Base-by-base conservation (phyloP, 768 basidiomycete genomes). In the Trichaptum fuscoviolaceum region DNA sequence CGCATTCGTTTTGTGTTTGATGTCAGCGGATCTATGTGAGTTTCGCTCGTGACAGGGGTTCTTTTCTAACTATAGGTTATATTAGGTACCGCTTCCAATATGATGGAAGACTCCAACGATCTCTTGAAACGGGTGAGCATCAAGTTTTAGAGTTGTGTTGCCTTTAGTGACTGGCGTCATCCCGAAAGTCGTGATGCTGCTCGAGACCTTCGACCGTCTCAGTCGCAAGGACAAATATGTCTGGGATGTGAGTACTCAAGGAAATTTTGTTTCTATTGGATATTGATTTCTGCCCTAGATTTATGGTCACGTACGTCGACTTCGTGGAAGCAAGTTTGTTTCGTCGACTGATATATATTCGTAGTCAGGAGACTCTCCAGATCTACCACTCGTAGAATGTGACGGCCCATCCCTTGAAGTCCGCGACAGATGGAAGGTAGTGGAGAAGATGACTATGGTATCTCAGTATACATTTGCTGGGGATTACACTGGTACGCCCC, bases 41-140 rank as follows among this genome's bases (percentile, higher is more conserved):
- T 9, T n/a, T 27, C 62, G 8, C 34, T 58, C 57, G 17, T 52
- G 42, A 4, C 3, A 23, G 7, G 34, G 12, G 12, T 17, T 61
- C 34, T 52, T 15, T 52, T 52, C 15, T 52, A 52, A 20, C 20
- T 15, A 2, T 52, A 52, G 20, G 27, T 15, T 15, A n/a, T 30
- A 63, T 42, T 65, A 87, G 85, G 84, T 89, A 88, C 72, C 87
- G 88, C 5, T 90, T 90, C 78, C 88, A 90, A 67, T 87, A 88
- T 65, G 88, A 90, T 72, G 87, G 87, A 6, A 84, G 88, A 1
- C 71, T 90, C 69, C 80, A 85, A 69, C 75, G 87, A 66, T 87
- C 85, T 71, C 77, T 86, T 76, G 87, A 90, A 73, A 88, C 88
- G 64, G 87, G 87, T 87, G 69, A 30, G 73, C 35, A 34, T 58